A percentile compares a stretch with the other conserved stretches of the same genome.
These are phyloP conservation scores for Trichosporon faecale DNA, from an alignment of 1,284 basidiomycete species.

Conservation along the genomic window DNA sequence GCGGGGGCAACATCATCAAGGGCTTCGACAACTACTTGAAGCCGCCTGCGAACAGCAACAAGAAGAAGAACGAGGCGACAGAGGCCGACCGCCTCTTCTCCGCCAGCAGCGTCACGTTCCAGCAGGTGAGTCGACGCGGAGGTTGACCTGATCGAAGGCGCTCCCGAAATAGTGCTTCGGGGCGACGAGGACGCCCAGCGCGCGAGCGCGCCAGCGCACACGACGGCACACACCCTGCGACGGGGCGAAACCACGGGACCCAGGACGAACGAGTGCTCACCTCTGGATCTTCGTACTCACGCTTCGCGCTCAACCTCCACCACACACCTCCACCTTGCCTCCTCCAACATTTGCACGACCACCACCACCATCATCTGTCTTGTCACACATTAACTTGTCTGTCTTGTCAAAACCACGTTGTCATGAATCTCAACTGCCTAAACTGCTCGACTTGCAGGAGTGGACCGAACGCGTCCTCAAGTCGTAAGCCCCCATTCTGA, in stretches of 20 bases:
- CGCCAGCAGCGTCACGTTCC: slow-evolving; percentile 49
- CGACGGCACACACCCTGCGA: not conserved
- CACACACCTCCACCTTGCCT: not conserved
- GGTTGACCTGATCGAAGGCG: slow-evolving; percentile 13
- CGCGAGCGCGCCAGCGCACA: not conserved
- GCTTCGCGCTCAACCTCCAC: not conserved
- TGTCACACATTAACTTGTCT: not conserved
- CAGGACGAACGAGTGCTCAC: not conserved
- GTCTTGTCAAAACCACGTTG: not conserved
- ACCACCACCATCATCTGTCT: not conserved
- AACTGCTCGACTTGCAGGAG: not conserved
- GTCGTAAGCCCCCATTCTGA: not conserved
- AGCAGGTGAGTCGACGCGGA: slow-evolving; percentile 36
- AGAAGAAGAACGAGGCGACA: slow-evolving; percentile 48
- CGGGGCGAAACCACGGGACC: not conserved
- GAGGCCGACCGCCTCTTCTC: slow-evolving; percentile 54
- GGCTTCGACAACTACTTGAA: slow-evolving; percentile 56
- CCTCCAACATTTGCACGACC: not conserved
- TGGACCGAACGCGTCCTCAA: not conserved
- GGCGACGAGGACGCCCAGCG: not conserved
- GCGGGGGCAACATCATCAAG: slow-evolving; percentile 54
- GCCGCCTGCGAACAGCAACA: slow-evolving; percentile 43
- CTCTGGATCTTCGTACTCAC: not conserved
- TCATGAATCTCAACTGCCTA: not conserved
- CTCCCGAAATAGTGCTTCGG: slow-evolving; percentile 9